Percentiles rank a stretch among this genome's conserved stretches.
These are phyloP conservation scores for Aspergillus versicolor DNA, from an alignment of 2,329 filamentous ascomycete species.

Conservation along the genomic window DNA sequence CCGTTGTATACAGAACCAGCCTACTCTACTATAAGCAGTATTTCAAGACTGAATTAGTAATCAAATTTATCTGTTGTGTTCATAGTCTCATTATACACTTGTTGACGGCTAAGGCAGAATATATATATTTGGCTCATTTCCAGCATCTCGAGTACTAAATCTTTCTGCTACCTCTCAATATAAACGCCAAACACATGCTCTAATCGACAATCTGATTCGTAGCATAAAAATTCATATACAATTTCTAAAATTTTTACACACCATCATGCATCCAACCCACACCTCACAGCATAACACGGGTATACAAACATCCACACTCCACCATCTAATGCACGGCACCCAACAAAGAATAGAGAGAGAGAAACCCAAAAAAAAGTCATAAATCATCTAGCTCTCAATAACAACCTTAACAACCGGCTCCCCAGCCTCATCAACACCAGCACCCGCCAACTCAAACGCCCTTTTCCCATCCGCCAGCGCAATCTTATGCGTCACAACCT, in stretches of 20 bases:
- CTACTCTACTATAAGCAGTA: too few species aligned
- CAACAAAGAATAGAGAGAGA: neutral
- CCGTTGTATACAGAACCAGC: too few species aligned
- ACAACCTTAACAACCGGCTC: conserved; percentile 56
- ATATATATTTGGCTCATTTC: neutral
- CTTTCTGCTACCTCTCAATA: too few species aligned
- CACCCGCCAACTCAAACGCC: conserved; percentile 53
- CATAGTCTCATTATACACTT: too few species aligned
- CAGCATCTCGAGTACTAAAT: too few species aligned
- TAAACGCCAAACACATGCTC: neutral
- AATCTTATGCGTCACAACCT: conserved; percentile 55
- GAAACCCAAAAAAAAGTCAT: too few species aligned
- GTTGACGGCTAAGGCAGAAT: neutral
- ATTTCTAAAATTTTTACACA: neutral
- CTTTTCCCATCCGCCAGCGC: conserved; percentile 49
- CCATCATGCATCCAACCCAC: too few species aligned
- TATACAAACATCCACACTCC: neutral
- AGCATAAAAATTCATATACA: neutral
- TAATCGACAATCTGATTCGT: neutral
- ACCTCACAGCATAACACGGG: too few species aligned
- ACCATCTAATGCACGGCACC: neutral
- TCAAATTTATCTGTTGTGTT: too few species aligned
- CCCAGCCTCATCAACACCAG: conserved; percentile 52
- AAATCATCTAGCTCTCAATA: conserved; percentile 34
- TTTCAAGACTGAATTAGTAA: too few species aligned